Conservation (phyloP, 2,329 filamentous ascomycete genomes). For the Verticillium isaacii region DNA sequence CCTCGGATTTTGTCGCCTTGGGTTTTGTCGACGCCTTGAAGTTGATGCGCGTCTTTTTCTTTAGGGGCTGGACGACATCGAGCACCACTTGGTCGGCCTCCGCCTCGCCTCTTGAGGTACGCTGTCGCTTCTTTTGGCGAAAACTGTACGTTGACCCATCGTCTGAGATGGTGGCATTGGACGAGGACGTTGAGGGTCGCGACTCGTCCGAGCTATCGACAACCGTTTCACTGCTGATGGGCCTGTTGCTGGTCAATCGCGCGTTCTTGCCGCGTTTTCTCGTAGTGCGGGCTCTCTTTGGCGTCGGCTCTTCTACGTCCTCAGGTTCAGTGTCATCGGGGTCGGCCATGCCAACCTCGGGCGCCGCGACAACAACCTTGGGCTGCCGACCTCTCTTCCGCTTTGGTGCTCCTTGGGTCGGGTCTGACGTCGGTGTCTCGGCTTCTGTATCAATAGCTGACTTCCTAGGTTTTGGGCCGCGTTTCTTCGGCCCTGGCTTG, state of each 20-base stretch:
- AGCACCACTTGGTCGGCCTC: constrained; percentile 32
- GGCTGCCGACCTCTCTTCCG: constrained; percentile 12
- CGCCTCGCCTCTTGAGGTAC: constrained; percentile 46
- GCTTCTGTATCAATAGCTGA: constrained; percentile 9
- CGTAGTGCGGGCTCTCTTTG: constrained; percentile 9
- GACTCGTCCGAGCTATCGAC: constrained; percentile 35
- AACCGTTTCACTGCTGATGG: background rate
- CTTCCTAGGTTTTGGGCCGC: constrained; percentile 8
- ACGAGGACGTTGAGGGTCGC: constrained; percentile 48
- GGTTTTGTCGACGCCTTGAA: constrained; percentile 6
- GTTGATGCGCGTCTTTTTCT: constrained; percentile 23
- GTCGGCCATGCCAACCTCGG: background rate
- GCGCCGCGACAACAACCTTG: constrained; percentile 5
- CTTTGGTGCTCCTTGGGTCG: constrained; percentile 5
- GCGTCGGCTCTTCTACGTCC: constrained; percentile 1
- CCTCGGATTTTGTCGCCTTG: constrained; percentile 2
- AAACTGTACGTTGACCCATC: constrained; percentile 11
- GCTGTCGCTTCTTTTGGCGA: constrained; percentile 38
- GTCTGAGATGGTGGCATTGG: constrained; percentile 36
- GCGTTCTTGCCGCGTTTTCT: constrained; percentile 7
- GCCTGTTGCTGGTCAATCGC: background rate
- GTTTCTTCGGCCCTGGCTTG: constrained; percentile 5
- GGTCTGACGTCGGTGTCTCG: constrained; percentile 7
- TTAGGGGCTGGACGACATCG: constrained; percentile 28
- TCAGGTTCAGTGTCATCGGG: background rate